phyloP scores from a whole-genome alignment of 164 flowering plant species.

The Hamamelis virginiana region DNA sequence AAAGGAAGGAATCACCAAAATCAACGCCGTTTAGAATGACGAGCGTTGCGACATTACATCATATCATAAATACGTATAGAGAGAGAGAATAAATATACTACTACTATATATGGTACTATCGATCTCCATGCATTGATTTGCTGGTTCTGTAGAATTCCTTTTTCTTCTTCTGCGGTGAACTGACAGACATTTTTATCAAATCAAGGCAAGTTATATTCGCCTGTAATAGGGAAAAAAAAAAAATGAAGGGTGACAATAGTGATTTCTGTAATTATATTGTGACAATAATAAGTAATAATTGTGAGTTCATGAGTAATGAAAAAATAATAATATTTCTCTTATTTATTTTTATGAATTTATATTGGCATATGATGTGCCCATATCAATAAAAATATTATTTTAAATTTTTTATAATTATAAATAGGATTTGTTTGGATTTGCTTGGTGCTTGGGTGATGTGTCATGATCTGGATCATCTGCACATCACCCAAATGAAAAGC shows the following conservation, averaged over 20 bases:
- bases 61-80: background rate
- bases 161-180: background rate
- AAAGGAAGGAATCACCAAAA: slow-evolving; percentile 55
- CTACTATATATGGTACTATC: background rate
- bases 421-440: too few relatives aligned
- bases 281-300: background rate
- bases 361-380: too few relatives aligned
- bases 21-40: slow-evolving; percentile 55
- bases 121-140: slow-evolving; percentile 2
- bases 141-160: slow-evolving; percentile 4
- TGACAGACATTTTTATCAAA: too few relatives aligned
- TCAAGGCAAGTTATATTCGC: background rate
- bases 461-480: too few relatives aligned
- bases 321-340: too few relatives aligned
- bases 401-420: too few relatives aligned
- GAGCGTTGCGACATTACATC: slow-evolving; percentile 34
- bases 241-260: background rate
- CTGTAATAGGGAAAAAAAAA: background rate
- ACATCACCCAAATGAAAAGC: too few relatives aligned
- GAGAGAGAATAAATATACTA: slow-evolving; percentile 21
- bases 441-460: too few relatives aligned
- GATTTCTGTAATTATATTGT: too few relatives aligned
- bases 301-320: background rate
- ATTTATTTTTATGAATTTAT: too few relatives aligned
- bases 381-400: too few relatives aligned